Percentiles rank a stretch among this genome's conserved stretches.
phyloP scores from a whole-genome alignment of 2,329 filamentous ascomycete genomes.

The Elsinoe necatrix region DNA sequence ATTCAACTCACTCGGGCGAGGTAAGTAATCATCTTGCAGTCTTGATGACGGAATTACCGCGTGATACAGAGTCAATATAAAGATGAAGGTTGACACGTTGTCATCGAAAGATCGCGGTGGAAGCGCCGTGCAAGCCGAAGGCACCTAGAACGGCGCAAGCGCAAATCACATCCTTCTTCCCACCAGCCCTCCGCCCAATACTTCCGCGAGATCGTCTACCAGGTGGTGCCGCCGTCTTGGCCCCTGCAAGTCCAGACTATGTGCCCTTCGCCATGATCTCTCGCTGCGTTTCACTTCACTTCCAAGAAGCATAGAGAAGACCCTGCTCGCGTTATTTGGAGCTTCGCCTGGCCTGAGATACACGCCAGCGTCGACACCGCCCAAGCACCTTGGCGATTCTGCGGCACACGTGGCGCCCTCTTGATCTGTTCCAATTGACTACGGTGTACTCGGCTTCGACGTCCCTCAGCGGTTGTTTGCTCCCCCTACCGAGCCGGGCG shows the following conservation, averaged over 20 bases:
- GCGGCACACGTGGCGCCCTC: neutral
- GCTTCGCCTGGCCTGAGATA: neutral
- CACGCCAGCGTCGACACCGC: neutral
- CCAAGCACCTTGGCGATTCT: conserved; percentile 9
- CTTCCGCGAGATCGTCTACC: neutral
- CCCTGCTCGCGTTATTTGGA: neutral
- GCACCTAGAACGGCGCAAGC: neutral
- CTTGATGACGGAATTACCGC: neutral
- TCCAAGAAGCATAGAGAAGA: conserved; percentile 2
- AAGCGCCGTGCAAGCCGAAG: neutral
- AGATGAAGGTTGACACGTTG: neutral
- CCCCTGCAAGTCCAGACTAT: conserved; percentile 2
- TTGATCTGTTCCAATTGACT: neutral
- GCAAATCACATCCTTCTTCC: conserved; percentile 1
- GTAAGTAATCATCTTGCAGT: neutral
- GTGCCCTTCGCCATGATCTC: neutral
- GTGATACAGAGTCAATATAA: neutral
- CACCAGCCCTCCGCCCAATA: neutral
- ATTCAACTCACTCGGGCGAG: too few relatives aligned
- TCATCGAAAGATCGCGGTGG: neutral
- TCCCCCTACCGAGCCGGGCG: neutral
- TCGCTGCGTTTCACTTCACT: neutral
- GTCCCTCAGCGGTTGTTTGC: neutral
- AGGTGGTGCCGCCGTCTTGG: neutral
- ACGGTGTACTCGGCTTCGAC: neutral